Evolutionary conservation across 331 rosid species (phyloP).

Genomic region (Acacia pycnantha): DNA sequence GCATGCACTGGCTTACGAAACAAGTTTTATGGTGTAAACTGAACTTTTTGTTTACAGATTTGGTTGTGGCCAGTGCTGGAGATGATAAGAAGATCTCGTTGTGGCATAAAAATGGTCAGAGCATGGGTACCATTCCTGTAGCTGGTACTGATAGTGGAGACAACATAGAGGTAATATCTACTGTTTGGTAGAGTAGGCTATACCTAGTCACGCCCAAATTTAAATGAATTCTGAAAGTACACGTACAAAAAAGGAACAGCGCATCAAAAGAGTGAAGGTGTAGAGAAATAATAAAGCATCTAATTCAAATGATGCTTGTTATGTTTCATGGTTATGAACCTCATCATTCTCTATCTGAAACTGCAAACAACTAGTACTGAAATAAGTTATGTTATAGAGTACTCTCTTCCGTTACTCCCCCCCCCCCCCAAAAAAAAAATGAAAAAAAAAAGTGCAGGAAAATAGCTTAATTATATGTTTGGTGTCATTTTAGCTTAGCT

Average conservation of each 20-base stretch:
- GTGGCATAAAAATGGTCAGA: slow-evolving; percentile 89
- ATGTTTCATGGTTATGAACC: background rate
- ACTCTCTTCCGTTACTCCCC: background rate
- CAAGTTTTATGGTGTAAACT: slow-evolving; percentile 1
- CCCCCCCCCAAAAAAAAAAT: no score
- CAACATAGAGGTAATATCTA: slow-evolving; percentile 63
- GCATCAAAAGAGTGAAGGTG: background rate
- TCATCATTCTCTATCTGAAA: background rate
- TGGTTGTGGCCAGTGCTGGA: slow-evolving; percentile 98
- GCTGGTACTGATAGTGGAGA: slow-evolving; percentile 82
- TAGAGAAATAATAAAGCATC: background rate
- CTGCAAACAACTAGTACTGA: background rate
- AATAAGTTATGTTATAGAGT: background rate
- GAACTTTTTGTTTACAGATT: slow-evolving; percentile 51
- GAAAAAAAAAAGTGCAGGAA: background rate
- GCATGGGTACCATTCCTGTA: slow-evolving; percentile 94
- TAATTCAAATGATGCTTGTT: background rate
- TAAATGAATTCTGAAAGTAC: background rate
- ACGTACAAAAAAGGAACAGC: background rate
- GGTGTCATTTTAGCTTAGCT: background rate
- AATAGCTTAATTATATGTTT: background rate
- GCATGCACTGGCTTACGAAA: background rate
- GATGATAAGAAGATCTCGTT: slow-evolving; percentile 92
- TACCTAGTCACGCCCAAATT: background rate
- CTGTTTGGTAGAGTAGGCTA: slow-evolving; percentile 10